Evolutionary conservation across 169 alveolate genomes (phyloP).

Genomic region (Toxoplasma gondii): DNA sequence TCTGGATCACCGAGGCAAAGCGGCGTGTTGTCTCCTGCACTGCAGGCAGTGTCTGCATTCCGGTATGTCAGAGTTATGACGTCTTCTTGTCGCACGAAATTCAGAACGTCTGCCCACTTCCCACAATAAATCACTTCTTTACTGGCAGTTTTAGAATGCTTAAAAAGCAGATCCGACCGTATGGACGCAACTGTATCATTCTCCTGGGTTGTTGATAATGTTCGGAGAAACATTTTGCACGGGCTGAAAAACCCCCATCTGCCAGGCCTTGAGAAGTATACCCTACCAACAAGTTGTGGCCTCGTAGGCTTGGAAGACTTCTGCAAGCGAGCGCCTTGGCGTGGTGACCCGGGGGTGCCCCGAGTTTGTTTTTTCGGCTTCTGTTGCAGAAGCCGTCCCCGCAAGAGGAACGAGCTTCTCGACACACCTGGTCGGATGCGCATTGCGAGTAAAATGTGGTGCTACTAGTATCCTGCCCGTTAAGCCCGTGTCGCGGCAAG

Average conservation of each 20-base stretch:
- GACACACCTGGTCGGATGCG: background rate
- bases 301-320: background rate
- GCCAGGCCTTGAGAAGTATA: conserved; percentile 12
- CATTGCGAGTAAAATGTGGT: too few species aligned
- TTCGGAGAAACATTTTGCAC: conserved; percentile 2
- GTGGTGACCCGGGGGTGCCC: background rate
- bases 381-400: background rate
- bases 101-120: conserved; percentile 28
- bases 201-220: background rate
- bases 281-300: background rate
- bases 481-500: too few species aligned
- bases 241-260: conserved; percentile 3
- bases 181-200: background rate
- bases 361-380: background rate
- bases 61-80: background rate
- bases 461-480: too few species aligned
- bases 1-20: background rate
- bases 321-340: background rate
- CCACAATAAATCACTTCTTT: background rate
- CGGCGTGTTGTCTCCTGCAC: background rate
- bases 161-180: background rate
- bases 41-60: background rate
- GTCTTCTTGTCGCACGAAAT: conserved; percentile 29
- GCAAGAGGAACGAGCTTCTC: background rate
- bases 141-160: background rate